A percentile compares a stretch with the other conserved stretches of the same genome.
Conservation (phyloP, 1,284 basidiomycete genomes). For the Ganoderma multipileum region DNA sequence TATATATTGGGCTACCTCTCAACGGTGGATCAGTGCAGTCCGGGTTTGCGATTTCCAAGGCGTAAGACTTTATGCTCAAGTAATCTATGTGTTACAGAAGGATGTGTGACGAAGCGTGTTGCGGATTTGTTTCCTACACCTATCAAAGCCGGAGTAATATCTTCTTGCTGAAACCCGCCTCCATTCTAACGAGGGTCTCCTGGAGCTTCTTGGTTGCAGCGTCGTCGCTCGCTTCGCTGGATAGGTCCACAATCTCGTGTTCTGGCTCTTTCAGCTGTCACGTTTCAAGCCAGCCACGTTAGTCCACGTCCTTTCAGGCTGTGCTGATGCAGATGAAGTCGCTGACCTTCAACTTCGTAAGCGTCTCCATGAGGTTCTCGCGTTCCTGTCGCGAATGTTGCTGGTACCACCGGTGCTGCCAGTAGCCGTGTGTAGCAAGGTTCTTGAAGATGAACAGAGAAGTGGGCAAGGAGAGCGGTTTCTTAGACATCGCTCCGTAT, state of each 20-base stretch:
- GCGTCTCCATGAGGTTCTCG: conserved; percentile 54
- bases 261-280: conserved; percentile 68
- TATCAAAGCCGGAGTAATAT: conserved; percentile 65
- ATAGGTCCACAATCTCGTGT: conserved; percentile 69
- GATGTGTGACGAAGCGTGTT: neutral
- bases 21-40: neutral
- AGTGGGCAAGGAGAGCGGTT: conserved; percentile 79
- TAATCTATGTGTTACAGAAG: neutral
- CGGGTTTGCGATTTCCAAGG: neutral
- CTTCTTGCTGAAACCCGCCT: conserved; percentile 74
- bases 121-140: neutral
- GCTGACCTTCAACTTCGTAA: conserved; percentile 62
- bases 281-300: conserved; percentile 11
- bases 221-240: conserved; percentile 55
- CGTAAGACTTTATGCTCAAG: neutral
- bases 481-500: conserved; percentile 89
- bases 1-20: conserved; percentile 28
- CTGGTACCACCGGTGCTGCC: conserved; percentile 79
- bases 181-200: conserved; percentile 54
- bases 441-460: conserved; percentile 86
- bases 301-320: conserved; percentile 3
- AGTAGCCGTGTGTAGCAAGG: conserved; percentile 74
- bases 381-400: conserved; percentile 49
- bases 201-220: conserved; percentile 56
- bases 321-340: neutral